A percentile compares a stretch with the other conserved stretches of the same genome.
Evolutionary conservation across 2,329 filamentous ascomycete genomes (phyloP).

Genomic region (Fusarium avenaceum): DNA sequence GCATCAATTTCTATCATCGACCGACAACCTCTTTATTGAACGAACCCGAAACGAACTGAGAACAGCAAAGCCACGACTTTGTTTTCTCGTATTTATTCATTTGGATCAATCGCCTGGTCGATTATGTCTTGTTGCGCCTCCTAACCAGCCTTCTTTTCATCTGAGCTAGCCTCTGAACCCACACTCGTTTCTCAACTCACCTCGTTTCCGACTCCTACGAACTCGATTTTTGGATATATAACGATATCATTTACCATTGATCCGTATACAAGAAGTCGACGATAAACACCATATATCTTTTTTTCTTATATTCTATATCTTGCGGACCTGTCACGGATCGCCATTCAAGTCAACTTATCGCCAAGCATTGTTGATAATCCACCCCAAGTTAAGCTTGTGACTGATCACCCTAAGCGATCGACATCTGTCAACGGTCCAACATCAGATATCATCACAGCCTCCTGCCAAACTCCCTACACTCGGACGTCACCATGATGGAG

Average conservation of each 20-base stretch:
- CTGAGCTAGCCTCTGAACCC: slow-evolving; percentile 64
- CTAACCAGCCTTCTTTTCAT: slow-evolving; percentile 49
- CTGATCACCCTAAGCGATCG: slow-evolving; percentile 48
- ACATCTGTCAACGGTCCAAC: slow-evolving; percentile 28
- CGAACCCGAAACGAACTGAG: slow-evolving; percentile 29
- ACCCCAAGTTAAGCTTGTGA: slow-evolving; percentile 26
- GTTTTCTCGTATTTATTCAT: slow-evolving; percentile 35
- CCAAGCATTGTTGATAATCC: slow-evolving; percentile 32
- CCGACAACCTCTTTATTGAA: slow-evolving; percentile 22
- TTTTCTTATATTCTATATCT: slow-evolving; percentile 15
- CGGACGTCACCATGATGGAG: slow-evolving; percentile 44
- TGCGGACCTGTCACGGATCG: slow-evolving; percentile 26
- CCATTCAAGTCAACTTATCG: slow-evolving; percentile 22
- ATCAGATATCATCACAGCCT: slow-evolving; percentile 22
- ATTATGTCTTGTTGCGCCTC: slow-evolving; percentile 55
- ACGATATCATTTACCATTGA: slow-evolving; percentile 3
- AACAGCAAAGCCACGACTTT: slow-evolving; percentile 32
- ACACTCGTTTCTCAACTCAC: slow-evolving; percentile 57
- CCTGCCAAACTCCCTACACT: slow-evolving; percentile 8
- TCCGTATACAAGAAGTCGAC: slow-evolving; percentile 11
- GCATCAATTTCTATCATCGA: slow-evolving; percentile 41
- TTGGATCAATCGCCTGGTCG: slow-evolving; percentile 49
- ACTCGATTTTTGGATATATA: slow-evolving; percentile 22
- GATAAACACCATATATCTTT: slow-evolving; percentile 8
- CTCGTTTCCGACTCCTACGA: slow-evolving; percentile 34